phyloP scores from a whole-genome alignment of 495 filamentous ascomycete species.

The Schizothecium vesticola region DNA sequence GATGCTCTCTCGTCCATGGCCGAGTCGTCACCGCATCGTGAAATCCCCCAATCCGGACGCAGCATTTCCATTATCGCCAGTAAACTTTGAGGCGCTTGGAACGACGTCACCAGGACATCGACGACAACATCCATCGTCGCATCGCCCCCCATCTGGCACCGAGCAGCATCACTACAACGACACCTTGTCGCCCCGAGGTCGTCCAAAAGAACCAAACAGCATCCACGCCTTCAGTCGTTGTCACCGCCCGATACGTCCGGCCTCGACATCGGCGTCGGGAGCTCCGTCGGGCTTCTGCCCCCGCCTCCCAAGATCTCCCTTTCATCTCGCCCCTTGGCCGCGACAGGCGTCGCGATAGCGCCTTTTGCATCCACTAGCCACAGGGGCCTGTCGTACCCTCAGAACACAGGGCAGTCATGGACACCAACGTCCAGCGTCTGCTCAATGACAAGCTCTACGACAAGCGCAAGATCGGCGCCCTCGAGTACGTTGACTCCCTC shows the following conservation, averaged over 20 bases:
- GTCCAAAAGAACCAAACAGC: not conserved
- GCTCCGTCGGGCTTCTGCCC: not conserved
- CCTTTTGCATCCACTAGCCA: not conserved
- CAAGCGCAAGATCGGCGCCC: conserved; percentile 88
- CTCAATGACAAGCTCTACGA: conserved; percentile 99
- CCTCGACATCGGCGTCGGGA: not conserved
- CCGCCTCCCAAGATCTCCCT: not conserved
- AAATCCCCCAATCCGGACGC: not conserved
- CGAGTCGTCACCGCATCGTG: not conserved
- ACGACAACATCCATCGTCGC: not conserved
- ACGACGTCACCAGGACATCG: not conserved
- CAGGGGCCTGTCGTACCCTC: not conserved
- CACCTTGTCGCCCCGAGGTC: not conserved
- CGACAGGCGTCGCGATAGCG: not conserved
- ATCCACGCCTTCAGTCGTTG: not conserved
- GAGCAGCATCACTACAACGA: not conserved
- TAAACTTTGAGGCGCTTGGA: not conserved
- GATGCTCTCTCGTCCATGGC: not conserved
- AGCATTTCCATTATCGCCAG: not conserved
- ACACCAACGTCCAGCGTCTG: conserved; percentile 77
- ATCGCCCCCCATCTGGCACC: not conserved
- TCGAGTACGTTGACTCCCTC: conserved; percentile 66
- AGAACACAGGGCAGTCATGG: conserved; percentile 53
- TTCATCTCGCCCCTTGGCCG: not conserved
- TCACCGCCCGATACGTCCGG: not conserved